A percentile compares a stretch with the other conserved stretches of the same genome.
These are phyloP conservation scores for Fagus crenata DNA, from an alignment of 306 rosid genomes.

Conservation along the genomic window DNA sequence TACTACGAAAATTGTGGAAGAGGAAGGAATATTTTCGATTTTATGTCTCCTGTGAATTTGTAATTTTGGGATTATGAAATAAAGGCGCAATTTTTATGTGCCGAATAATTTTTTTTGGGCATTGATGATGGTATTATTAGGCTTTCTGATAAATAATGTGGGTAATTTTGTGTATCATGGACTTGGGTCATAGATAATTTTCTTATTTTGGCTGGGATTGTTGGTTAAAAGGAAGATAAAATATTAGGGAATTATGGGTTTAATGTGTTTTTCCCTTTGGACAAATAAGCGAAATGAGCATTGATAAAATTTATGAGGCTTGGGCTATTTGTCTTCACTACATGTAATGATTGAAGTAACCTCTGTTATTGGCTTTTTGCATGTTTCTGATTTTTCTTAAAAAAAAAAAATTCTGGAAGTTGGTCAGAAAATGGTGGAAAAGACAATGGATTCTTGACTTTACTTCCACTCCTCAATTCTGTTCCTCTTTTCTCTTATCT, in stretches of 20 bases:
- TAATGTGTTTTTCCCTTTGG: neutral
- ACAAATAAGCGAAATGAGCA: neutral
- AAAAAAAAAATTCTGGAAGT: neutral
- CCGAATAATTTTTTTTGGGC: neutral
- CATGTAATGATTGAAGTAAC: neutral
- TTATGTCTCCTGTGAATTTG: neutral
- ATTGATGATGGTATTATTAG: neutral
- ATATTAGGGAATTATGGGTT: neutral
- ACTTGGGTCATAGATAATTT: neutral
- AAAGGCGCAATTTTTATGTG: neutral
- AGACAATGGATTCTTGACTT: no score
- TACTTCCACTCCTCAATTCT: no score
- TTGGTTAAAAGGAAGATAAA: neutral
- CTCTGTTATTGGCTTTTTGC: neutral
- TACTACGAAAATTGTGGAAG: neutral
- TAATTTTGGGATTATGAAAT: neutral
- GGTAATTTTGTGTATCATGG: neutral
- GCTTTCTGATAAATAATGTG: neutral
- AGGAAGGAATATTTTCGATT: neutral
- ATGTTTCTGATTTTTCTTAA: neutral
- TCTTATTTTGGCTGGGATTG: neutral
- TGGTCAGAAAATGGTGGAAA: no score
- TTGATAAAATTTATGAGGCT: neutral
- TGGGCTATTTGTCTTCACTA: neutral
- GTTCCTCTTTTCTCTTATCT: no score